A percentile compares a stretch with the other conserved stretches of the same genome.
These are phyloP conservation scores for Schwanniomyces sp. DNA, from an alignment of 805 yeast genomes.

Conservation along the genomic window DNA sequence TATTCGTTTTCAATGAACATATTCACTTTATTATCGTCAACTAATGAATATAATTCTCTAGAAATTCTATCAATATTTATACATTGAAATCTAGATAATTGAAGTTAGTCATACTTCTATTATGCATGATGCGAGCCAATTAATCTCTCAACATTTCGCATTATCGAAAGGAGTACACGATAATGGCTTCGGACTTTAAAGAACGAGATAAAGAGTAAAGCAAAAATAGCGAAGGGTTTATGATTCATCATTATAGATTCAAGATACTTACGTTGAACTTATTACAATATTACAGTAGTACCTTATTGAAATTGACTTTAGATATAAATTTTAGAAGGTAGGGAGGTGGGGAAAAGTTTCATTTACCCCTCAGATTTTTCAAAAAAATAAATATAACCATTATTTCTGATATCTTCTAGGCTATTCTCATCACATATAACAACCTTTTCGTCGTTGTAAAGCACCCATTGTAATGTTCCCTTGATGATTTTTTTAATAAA, in stretches of 20 bases:
- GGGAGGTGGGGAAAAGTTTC: background rate
- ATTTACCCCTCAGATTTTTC: conserved; percentile 4
- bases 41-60: background rate
- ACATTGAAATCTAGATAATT: background rate
- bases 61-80: background rate
- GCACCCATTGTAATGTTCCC: conserved; percentile 58
- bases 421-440: conserved; percentile 50
- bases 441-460: conserved; percentile 89
- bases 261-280: no score
- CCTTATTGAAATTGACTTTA: no score
- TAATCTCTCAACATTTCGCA: background rate
- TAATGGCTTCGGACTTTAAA: background rate
- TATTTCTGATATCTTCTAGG: conserved; percentile 43
- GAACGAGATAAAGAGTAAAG: background rate
- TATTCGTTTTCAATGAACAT: conserved; percentile 87
- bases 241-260: background rate
- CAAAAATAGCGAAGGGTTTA: background rate
- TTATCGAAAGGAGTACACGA: background rate
- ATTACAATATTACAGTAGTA: background rate
- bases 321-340: background rate
- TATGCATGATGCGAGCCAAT: background rate
- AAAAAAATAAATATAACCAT: conserved; percentile 52
- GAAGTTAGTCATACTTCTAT: background rate
- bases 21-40: conserved; percentile 10
- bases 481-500: conserved; percentile 51